A percentile compares a stretch with the other conserved stretches of the same genome.
These are phyloP conservation scores for Penicillium diatomitis DNA, from an alignment of 495 filamentous ascomycete species.

Conservation along the genomic window DNA sequence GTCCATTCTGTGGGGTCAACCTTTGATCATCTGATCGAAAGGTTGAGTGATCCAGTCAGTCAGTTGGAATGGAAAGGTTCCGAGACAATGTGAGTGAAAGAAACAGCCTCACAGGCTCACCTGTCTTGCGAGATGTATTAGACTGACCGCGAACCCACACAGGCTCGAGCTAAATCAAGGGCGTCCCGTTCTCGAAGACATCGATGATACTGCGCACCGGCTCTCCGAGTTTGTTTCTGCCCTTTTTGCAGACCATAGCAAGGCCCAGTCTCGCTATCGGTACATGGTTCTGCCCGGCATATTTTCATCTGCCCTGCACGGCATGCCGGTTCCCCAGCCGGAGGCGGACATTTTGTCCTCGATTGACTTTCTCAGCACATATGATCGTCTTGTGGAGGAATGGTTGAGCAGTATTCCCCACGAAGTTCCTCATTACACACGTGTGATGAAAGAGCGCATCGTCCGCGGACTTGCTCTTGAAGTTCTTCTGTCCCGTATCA, in stretches of 20 bases:
- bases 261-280: constrained; percentile 1
- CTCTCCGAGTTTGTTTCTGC: constrained; percentile 16
- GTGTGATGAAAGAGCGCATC: constrained; percentile 33
- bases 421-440: constrained; percentile 25
- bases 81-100: constrained; percentile 14
- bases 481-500: constrained; percentile 27
- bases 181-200: constrained; percentile 20
- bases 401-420: constrained; percentile 31
- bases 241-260: constrained; percentile 1
- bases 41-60: too few species aligned
- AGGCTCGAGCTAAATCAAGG: constrained; percentile 24
- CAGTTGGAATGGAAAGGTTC: constrained; percentile 1
- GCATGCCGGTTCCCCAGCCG: not conserved
- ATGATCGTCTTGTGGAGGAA: constrained; percentile 30
- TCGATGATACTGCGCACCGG: constrained; percentile 26
- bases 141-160: constrained; percentile 1
- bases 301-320: constrained; percentile 5
- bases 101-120: too few species aligned
- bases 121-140: not conserved
- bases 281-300: constrained; percentile 14
- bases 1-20: not conserved
- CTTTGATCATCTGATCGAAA: constrained; percentile 11
- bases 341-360: constrained; percentile 2
- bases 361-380: constrained; percentile 20
- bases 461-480: constrained; percentile 32